Evolutionary conservation across 306 rosid genomes (phyloP), one percentile per base, ranked within the genome.

Genomic region (Myrica gale): DNA sequence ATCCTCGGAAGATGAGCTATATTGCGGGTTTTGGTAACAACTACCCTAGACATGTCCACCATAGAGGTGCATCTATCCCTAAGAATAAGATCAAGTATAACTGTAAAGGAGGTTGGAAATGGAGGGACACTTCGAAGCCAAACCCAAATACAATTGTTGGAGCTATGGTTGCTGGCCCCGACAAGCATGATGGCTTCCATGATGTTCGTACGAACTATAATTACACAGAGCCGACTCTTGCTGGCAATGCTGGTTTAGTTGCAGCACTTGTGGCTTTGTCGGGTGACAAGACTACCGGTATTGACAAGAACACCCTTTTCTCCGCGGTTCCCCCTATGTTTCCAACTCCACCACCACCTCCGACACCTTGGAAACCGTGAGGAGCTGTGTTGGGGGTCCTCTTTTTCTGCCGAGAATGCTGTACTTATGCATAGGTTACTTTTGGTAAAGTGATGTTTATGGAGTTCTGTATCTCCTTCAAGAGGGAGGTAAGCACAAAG

Each of bases 131-230:
- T 6, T 16, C 80, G 8, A 91, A 90, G 80, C 87, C 98, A 47
- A 94, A 94, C 84, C 98, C 98, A 70, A 94, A 94, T 79, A 86
- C 81, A 32, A 6, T 94, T 80, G 84, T 86, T 23, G 98, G 98
- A 73, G 98, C 98, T 67, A 91, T 94, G 98, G 98, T 90, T 80
- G 98, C 96, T 55, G 98, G 98, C 45, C 98, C 98, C n/a, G 97
- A 94, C 85, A 90, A 71, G 74, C 96, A 84, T 4, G 98, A 94
- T 5, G 97, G 98, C 52, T 94, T 94, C 89, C 97, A 56, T 12
- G 98, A 94, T 69, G 93, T 89, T 80, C 98, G 98, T 1, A 61
- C 76, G 21, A 94, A 94, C 81, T 94, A 91, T 83, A 94, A 94
- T 80, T 94, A 94, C 89, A 94, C 98, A 1, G 97, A 94, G 80